Evolutionary conservation across 331 rosid genomes (phyloP).

Genomic region (Quercus phellos): DNA sequence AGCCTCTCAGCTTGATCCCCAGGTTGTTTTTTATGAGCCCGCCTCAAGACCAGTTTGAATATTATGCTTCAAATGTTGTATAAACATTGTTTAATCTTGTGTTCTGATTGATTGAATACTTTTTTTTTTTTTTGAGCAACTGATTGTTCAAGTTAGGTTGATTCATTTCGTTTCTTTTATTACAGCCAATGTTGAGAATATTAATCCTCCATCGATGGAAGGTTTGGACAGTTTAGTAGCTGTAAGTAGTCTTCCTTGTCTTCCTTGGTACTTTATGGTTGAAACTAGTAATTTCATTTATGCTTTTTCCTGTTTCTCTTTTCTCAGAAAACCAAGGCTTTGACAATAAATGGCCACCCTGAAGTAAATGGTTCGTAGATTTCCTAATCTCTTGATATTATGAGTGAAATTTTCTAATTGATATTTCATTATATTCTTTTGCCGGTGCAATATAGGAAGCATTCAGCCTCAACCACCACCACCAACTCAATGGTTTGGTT

Average conservation of each 20-base stretch:
- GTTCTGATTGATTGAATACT: background rate
- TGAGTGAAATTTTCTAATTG: background rate
- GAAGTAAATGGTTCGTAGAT: constrained; percentile 51
- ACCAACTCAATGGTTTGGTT: constrained; percentile 41
- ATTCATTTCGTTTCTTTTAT: constrained; percentile 12
- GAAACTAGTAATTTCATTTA: background rate
- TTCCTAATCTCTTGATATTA: background rate
- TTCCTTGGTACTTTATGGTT: background rate
- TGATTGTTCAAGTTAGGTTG: background rate
- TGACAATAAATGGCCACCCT: constrained; percentile 18
- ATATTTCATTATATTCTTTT: constrained; percentile 8
- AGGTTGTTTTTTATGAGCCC: background rate
- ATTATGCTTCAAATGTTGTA: background rate
- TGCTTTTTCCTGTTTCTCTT: constrained; percentile 1
- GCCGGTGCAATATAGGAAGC: constrained; percentile 26
- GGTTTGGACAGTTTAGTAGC: constrained; percentile 59
- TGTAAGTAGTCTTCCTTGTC: constrained; percentile 41
- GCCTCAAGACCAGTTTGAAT: background rate
- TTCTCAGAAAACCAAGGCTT: constrained; percentile 53
- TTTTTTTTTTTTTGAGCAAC: no score
- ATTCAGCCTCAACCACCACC: constrained; percentile 38
- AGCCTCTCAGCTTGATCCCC: background rate
- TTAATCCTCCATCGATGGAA: constrained; percentile 65
- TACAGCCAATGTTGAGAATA: constrained; percentile 59
- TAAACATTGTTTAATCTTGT: background rate